Conservation (phyloP, 805 yeast genomes). For the Candida coleopterorum region DNA sequence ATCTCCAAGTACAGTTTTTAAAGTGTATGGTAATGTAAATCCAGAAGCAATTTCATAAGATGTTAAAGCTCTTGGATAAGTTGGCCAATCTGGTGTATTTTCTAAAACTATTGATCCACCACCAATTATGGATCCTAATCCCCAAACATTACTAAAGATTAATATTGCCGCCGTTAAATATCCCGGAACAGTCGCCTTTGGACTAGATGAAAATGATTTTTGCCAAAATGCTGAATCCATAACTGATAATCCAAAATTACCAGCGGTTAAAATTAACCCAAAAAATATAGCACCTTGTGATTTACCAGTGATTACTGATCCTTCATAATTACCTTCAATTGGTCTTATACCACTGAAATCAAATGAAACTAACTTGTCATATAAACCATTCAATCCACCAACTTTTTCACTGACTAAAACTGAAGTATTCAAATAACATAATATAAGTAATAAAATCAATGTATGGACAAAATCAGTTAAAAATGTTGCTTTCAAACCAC, state of each 20-base stretch:
- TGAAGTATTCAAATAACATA: conserved; percentile 23
- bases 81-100: conserved; percentile 21
- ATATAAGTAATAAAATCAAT: conserved; percentile 19
- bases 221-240: conserved; percentile 40
- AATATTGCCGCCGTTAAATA: conserved; percentile 29
- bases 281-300: conserved; percentile 30
- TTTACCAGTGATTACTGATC: conserved; percentile 33
- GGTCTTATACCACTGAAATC: conserved; percentile 15
- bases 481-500: conserved; percentile 50
- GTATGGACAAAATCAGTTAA: conserved; percentile 41
- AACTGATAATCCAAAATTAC: conserved; percentile 34
- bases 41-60: conserved; percentile 24
- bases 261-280: conserved; percentile 30
- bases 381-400: conserved; percentile 25
- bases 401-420: conserved; percentile 21
- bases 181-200: conserved; percentile 33
- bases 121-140: conserved; percentile 32
- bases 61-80: conserved; percentile 29
- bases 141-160: conserved; percentile 32
- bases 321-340: conserved; percentile 29
- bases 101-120: conserved; percentile 27
- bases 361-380: conserved; percentile 16
- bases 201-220: conserved; percentile 32
- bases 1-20: conserved; percentile 28
- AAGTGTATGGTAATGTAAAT: conserved; percentile 24